Evolutionary conservation across 2,329 filamentous ascomycete genomes (phyloP), one percentile per base, ranked within the genome.

Genomic region (Cercospora citrullina): DNA sequence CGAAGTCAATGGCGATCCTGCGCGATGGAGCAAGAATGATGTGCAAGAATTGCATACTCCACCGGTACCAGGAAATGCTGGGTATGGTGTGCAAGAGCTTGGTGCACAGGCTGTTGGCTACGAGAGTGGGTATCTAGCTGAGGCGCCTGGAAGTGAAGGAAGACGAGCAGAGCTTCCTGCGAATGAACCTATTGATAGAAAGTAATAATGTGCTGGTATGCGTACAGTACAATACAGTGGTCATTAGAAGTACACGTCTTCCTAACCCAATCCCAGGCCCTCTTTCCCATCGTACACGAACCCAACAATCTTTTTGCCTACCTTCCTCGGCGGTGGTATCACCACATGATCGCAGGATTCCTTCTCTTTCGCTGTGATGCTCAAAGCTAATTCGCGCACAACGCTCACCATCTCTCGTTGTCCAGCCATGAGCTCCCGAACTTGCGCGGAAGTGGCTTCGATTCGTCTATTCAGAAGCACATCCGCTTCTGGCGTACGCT

Each of bases 251-350:
- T 28, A 28, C 23, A 55, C n/a, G 6, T 42, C 16, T 42, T 3
- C 8, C 12, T 26, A 28, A 23, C 7, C 26, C 14, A 55, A 14
- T 16, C 14, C 42, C 42, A 23, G 42, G 5, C 42, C 71, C 18
- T 72, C 72, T 64, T 72, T 75, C n/a, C 64, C 72, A 72, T 77
- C 75, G 69, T 77, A 77, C 5, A 77, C 75, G 61, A 75, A 76
- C 9, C 75, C 75, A 18, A 76, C 74, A 48, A 77, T 67, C 66
- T 75, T 76, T 59, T 72, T 72, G 8, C 75, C 74, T 4, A 75
- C 70, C 66, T 77, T 77, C 59, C 75, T 71, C 63, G 75, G 75
- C 45, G 75, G 75, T 45, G 75, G 75, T 8, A 75, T 69, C 57
- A 77, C 74, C 42, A 76, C 71, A 67, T 77, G 75, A 31, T 72